phyloP scores from a whole-genome alignment of 1,139 yeast genomes.

The Protomyces arabidopsidicola region DNA sequence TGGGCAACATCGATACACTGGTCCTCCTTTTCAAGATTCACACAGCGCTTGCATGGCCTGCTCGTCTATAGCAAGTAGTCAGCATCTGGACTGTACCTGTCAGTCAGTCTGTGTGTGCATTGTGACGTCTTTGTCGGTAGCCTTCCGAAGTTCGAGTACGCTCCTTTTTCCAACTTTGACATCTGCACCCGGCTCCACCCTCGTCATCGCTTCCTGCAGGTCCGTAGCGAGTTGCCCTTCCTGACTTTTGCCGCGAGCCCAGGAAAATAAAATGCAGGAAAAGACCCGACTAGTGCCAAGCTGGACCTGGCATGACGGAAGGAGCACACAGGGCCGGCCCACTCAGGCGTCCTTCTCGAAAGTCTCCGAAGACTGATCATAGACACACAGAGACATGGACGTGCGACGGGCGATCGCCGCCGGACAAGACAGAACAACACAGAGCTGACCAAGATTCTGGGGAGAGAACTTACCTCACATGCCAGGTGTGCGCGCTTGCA shows the following conservation, averaged over 20 bases:
- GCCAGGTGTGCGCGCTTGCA: slow-evolving; percentile 32
- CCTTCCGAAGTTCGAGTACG: not conserved
- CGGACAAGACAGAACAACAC: not conserved
- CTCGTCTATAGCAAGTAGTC: not conserved
- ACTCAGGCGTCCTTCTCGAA: too few species aligned
- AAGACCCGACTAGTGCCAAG: not conserved
- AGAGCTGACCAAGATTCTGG: not conserved
- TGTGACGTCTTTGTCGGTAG: not conserved
- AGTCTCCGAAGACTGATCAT: too few species aligned
- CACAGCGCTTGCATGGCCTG: slow-evolving; percentile 32
- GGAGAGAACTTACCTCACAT: slow-evolving; percentile 29
- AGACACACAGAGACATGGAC: too few species aligned
- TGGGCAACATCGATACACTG: slow-evolving; percentile 31
- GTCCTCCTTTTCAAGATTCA: slow-evolving; percentile 29
- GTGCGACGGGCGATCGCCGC: not conserved
- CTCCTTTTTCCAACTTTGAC: not conserved
- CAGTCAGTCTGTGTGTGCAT: not conserved
- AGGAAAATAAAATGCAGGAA: not conserved
- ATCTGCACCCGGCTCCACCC: not conserved
- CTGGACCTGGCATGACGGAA: too few species aligned
- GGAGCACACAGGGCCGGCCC: too few species aligned
- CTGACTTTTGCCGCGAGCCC: too few species aligned
- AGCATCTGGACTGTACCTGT: not conserved
- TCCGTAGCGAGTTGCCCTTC: not conserved
- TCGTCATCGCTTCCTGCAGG: not conserved